Evolutionary conservation across 306 rosid genomes (phyloP).

Genomic region (Coriaria nepalensis): DNA sequence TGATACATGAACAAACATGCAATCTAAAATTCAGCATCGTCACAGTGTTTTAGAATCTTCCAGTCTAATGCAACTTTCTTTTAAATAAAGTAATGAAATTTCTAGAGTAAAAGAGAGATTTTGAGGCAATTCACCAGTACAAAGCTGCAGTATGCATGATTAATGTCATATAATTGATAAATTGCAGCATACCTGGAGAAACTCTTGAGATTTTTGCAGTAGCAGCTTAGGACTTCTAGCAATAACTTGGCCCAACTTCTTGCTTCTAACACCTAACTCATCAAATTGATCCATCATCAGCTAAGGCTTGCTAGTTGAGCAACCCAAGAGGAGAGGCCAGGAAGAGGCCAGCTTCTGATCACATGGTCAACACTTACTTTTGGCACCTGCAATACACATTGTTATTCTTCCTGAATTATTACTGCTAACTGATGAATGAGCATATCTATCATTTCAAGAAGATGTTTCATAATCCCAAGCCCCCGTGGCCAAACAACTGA

Average conservation of each 20-base stretch:
- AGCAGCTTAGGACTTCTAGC: slow-evolving; percentile 72
- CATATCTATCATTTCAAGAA: slow-evolving; percentile 11
- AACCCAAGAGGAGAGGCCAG: slow-evolving; percentile 75
- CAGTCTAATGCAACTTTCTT: too few species aligned
- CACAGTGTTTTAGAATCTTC: too few species aligned
- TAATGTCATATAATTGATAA: slow-evolving; percentile 1
- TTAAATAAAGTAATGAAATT: too few species aligned
- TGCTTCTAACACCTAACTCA: slow-evolving; percentile 49
- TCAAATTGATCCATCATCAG: slow-evolving; percentile 47
- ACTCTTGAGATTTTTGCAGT: slow-evolving; percentile 45
- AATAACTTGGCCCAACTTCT: slow-evolving; percentile 50
- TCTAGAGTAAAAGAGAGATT: too few species aligned
- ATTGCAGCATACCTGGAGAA: slow-evolving; percentile 44
- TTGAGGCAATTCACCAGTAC: background rate
- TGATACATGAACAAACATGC: too few species aligned
- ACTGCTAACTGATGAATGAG: background rate
- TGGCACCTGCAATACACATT: slow-evolving; percentile 42
- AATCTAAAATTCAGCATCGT: too few species aligned
- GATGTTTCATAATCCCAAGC: too few species aligned
- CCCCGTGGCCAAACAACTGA: too few species aligned
- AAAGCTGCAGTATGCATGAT: background rate
- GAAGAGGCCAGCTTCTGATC: slow-evolving; percentile 73
- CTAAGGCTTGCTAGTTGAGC: slow-evolving; percentile 60
- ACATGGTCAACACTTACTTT: slow-evolving; percentile 32
- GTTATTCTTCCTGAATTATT: background rate